Evolutionary conservation across 2,329 filamentous ascomycete species (phyloP).

Genomic region (Sporothrix dimorphospora): DNA sequence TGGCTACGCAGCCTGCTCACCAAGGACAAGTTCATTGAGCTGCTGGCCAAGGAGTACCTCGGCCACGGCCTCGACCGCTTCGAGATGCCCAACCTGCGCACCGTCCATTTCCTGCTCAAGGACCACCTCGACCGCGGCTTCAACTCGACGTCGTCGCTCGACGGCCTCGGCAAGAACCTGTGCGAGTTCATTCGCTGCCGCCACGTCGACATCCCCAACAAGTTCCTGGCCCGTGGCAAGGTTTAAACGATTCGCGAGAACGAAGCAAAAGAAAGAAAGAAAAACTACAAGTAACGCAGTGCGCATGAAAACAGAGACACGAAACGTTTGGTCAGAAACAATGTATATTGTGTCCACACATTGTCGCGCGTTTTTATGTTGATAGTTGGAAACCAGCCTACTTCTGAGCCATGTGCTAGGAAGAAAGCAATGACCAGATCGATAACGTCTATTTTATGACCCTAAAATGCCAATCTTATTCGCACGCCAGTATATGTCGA

Average conservation of each 20-base stretch:
- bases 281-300: too few species aligned
- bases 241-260: constrained; percentile 11
- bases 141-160: constrained; percentile 30
- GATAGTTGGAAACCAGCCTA: background rate
- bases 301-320: too few species aligned
- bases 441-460: background rate
- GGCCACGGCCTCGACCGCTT: constrained; percentile 48
- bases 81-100: constrained; percentile 48
- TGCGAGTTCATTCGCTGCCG: constrained; percentile 42
- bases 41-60: constrained; percentile 46
- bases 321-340: background rate
- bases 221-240: constrained; percentile 42
- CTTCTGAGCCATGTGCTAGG: background rate
- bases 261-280: background rate
- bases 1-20: constrained; percentile 51
- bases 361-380: background rate
- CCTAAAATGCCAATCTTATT: too few species aligned
- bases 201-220: constrained; percentile 48
- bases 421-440: background rate
- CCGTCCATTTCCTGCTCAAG: constrained; percentile 35
- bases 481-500: too few species aligned
- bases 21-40: constrained; percentile 42
- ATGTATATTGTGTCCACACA: constrained; percentile 12
- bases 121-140: constrained; percentile 42
- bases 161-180: constrained; percentile 30